Conservation (phyloP, 2,329 filamentous ascomycete genomes). For the Aspergillus jensenii region DNA sequence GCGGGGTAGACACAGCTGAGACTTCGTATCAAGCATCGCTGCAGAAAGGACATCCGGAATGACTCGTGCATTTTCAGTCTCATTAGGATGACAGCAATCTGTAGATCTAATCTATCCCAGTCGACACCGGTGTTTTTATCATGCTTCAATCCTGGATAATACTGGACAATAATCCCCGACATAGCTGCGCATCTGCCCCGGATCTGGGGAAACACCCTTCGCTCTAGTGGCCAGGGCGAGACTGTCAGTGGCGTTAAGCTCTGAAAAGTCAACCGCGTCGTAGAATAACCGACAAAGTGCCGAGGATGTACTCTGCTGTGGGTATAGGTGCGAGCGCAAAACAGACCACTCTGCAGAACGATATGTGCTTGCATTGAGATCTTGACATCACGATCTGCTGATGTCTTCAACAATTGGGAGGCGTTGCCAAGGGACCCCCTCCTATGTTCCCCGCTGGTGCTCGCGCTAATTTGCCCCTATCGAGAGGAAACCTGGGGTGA, state of each 20-base stretch:
- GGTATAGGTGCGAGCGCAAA: not conserved
- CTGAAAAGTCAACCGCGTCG: not conserved
- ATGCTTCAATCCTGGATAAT: too few relatives aligned
- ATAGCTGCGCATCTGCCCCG: too few relatives aligned
- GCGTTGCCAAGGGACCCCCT: constrained; percentile 4
- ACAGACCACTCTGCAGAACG: too few relatives aligned
- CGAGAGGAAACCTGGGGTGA: not conserved
- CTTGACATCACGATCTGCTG: not conserved
- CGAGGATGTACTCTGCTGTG: not conserved
- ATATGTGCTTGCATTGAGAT: not conserved
- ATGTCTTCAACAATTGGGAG: not conserved
- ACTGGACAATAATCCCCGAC: too few relatives aligned
- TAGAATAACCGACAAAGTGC: not conserved
- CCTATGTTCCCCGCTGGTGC: not conserved
- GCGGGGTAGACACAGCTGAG: not conserved
- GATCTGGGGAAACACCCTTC: too few relatives aligned
- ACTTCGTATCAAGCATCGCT: not conserved
- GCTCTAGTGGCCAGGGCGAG: not conserved
- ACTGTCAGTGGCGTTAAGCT: not conserved
- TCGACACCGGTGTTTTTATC: too few relatives aligned
- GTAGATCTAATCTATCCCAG: too few relatives aligned
- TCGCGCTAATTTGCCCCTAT: not conserved
- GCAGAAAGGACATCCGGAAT: too few relatives aligned
- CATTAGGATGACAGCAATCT: too few relatives aligned
- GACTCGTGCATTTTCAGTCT: too few relatives aligned